Base-by-base conservation (phyloP, 2,329 filamentous ascomycete genomes). In the Penicillium fuscoglaucum region DNA sequence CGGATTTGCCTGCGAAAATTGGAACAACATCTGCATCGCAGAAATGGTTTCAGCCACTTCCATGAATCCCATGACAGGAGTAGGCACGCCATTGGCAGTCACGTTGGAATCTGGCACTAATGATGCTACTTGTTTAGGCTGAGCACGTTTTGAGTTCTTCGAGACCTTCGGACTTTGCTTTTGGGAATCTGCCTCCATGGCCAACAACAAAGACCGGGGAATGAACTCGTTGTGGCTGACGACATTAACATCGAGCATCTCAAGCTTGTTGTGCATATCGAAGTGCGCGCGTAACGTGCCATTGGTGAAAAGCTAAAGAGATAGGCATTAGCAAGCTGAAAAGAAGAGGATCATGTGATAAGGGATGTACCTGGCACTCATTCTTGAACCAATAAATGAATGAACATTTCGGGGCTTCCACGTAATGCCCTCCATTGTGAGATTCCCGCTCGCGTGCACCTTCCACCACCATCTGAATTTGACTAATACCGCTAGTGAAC, bases 371-470 rank as follows among this genome's bases (percentile, higher is more conserved):
- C 72, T 95, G 91, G 60, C 89, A 90, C 52, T 88, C 89, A 61
- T 89, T 91, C 52, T 90, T 86, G 70, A 93, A 97, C 85, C 90
- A 96, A 72, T 96, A 96, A 6, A 95, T 88, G 57, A 98, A 85
- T 68, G 87, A 95, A 28, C 91, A 87, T 68, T 87, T 90, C 26
- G 80, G 79, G 69, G 90, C 91, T 66, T 91, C 89, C 24, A 97
- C 88, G 66, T 87, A 87, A 68, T 90, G 87, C 46, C 85, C 86
- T 48, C 88, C 86, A 57, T 83, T 84, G 1, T 83, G 80, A 37
- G 90, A 73, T 45, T 79, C 76, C 39, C 77, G 80, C 65, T 89
- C 85, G 29, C 77, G 79, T 17, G 83, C 78, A 39, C 86, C 87
- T 66, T 96, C 92, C 68, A 96, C 83, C 24, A 92, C 86, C 71